These are phyloP conservation scores for Aureococcus anophagefferens DNA, from an alignment of 108 stramenopile genomes.

Conservation along the genomic window DNA sequence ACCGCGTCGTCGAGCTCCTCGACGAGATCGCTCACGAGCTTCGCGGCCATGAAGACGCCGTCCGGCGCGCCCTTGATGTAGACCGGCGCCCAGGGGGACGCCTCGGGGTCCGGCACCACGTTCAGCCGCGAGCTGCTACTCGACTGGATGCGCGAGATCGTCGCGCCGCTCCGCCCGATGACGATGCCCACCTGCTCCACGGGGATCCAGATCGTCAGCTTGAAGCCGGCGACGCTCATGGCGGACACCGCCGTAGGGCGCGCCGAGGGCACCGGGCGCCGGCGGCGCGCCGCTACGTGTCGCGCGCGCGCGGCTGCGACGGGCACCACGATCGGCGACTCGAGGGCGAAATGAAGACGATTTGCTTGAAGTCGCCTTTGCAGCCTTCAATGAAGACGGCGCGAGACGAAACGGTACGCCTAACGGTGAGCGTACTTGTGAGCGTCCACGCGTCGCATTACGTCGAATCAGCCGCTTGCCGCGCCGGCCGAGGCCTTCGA, in stretches of 20 bases:
- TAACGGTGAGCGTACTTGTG: too few relatives aligned
- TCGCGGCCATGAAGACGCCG: neutral
- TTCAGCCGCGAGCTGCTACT: neutral
- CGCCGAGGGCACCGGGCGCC: too few relatives aligned
- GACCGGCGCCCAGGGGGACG: neutral
- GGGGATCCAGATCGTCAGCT: neutral
- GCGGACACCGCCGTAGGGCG: too few relatives aligned
- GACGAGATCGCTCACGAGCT: neutral
- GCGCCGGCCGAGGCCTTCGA: too few relatives aligned
- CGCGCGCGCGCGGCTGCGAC: neutral
- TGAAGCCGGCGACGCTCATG: neutral
- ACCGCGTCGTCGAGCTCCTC: neutral
- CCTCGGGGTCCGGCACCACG: neutral
- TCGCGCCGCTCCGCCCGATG: neutral
- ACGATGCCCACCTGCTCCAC: neutral
- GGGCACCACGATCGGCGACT: neutral
- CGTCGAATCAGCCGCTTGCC: too few relatives aligned
- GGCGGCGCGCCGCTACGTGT: neutral
- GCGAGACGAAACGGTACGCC: too few relatives aligned
- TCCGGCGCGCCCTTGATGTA: neutral
- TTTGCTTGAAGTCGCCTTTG: too few relatives aligned
- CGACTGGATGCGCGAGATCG: neutral
- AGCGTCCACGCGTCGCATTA: too few relatives aligned
- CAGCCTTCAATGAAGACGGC: too few relatives aligned
- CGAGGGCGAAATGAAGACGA: too few relatives aligned